Evolutionary conservation across 129 eudicot genomes (phyloP).

Genomic region (Flaveria robusta): DNA sequence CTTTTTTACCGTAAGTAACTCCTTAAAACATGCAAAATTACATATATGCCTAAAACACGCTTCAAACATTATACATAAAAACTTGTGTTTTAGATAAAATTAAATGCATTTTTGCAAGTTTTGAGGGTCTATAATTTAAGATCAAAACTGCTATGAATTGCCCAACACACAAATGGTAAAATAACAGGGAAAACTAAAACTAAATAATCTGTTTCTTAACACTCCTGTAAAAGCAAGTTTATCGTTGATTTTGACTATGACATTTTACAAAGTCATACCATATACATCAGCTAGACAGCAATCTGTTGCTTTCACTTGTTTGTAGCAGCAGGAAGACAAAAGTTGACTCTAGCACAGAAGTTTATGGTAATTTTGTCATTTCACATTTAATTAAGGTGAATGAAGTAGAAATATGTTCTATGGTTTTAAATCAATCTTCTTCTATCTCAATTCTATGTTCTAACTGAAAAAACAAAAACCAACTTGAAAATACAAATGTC

Average conservation of each 20-base stretch:
- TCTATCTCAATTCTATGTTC: conserved; percentile 22
- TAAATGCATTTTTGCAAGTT: neutral
- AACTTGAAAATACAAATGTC: conserved; percentile 19
- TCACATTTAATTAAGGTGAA: conserved; percentile 2
- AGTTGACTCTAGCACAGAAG: neutral
- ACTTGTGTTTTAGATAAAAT: neutral
- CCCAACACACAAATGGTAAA: neutral
- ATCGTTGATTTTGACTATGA: no score
- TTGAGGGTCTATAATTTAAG: neutral
- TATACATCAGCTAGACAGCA: no score
- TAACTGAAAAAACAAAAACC: conserved; percentile 19
- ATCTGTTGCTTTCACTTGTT: neutral
- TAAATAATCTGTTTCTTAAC: no score
- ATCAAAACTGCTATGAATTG: neutral
- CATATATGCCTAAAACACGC: neutral
- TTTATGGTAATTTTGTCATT: conserved; percentile 9
- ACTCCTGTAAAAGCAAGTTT: no score
- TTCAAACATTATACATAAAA: neutral
- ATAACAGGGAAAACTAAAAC: no score
- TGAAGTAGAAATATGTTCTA: neutral
- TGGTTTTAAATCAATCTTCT: neutral
- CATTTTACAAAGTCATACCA: no score
- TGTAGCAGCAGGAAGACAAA: neutral
- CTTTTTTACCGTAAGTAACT: neutral
- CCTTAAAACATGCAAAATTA: neutral